Conservation (phyloP, 139 green algal genomes). For the Raphidocelis subcapitata region DNA sequence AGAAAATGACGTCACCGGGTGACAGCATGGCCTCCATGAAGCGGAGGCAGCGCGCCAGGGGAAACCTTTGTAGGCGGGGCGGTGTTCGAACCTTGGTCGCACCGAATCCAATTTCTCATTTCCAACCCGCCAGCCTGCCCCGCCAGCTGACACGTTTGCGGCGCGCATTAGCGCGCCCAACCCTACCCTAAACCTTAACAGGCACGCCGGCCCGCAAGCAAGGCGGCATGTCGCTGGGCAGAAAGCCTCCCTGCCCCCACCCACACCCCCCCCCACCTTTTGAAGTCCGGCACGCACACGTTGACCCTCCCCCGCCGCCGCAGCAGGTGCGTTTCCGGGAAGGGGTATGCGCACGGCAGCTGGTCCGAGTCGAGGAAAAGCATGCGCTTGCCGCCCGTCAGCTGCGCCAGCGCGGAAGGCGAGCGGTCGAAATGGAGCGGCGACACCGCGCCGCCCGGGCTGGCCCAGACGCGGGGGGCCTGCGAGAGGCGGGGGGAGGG, state of each 20-base stretch:
- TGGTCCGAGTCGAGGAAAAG: slow-evolving; percentile 39
- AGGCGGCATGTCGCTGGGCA: too few relatives aligned
- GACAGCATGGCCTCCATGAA: slow-evolving; percentile 41
- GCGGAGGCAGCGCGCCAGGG: not conserved
- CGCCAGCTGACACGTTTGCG: too few relatives aligned
- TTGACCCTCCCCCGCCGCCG: slow-evolving; percentile 29
- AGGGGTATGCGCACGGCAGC: slow-evolving; percentile 30
- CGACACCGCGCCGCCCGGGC: slow-evolving; percentile 36
- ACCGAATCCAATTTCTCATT: too few relatives aligned
- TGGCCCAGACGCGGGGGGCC: slow-evolving; percentile 38
- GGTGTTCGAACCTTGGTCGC: too few relatives aligned
- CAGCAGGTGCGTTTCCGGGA: slow-evolving; percentile 43
- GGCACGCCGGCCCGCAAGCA: too few relatives aligned
- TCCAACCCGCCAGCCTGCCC: too few relatives aligned
- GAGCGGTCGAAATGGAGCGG: slow-evolving; percentile 45
- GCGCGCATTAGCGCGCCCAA: too few relatives aligned
- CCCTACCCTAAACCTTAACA: too few relatives aligned
- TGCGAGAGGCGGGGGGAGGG: slow-evolving; percentile 18
- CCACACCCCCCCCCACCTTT: too few relatives aligned
- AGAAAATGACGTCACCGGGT: slow-evolving; percentile 52
- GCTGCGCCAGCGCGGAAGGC: slow-evolving; percentile 38
- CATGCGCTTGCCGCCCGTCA: slow-evolving; percentile 44
- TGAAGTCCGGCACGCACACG: slow-evolving; percentile 15
- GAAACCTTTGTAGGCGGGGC: slow-evolving; percentile 3
- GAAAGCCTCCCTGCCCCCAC: too few relatives aligned